Base-by-base conservation (phyloP, 2,329 filamentous ascomycete species). In the Alternaria ventricosa region DNA sequence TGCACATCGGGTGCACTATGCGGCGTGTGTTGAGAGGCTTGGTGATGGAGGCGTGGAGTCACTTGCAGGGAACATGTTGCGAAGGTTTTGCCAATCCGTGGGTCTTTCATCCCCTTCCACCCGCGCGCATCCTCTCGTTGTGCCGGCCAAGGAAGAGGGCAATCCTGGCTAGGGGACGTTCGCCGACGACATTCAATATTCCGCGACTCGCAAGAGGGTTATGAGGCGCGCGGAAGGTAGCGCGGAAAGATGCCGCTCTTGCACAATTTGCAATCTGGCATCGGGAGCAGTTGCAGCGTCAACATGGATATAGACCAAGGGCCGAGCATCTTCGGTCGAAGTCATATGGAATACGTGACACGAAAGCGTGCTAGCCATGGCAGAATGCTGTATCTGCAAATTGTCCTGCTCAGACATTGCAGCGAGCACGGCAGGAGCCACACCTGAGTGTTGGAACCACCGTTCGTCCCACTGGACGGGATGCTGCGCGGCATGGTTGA, bases 391-490 rank as follows among this genome's bases (percentile, higher is more conserved):
- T 20, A n/a, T 27, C 49, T 22, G 43, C 28, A 44, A 53, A 60
- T 68, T 63, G 61, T 55, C 61, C 36, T 57, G 56, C 55, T 64
- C 67, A 69, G 69, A 71, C 67, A 73, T 66, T 55, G 55, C 57
- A 63, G 54, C 65, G 71, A 66, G 51, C 71, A 78, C 74, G 47
- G 63, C 72, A 74, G 71, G 71, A 77, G 76, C 76, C 77, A 78
- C 72, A 71, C 9, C 61, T 72, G 58, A 71, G 74, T 71, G 76
- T 60, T 78, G 77, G 76, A 73, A 78, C 68, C 66, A 68, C 75
- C 76, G 77, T 79, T 79, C 69, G 73, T 77, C 69, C 77, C 75
- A 75, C 71, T 46, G 61, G 55, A 61, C 70, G 74, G 76, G 76
- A 74, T 68, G 67, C 61, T 67, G 69, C 71, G 70, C 41, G 55